Evolutionary conservation across 23 red algal species (phyloP).

Genomic region (Gracilaria domingensis): DNA sequence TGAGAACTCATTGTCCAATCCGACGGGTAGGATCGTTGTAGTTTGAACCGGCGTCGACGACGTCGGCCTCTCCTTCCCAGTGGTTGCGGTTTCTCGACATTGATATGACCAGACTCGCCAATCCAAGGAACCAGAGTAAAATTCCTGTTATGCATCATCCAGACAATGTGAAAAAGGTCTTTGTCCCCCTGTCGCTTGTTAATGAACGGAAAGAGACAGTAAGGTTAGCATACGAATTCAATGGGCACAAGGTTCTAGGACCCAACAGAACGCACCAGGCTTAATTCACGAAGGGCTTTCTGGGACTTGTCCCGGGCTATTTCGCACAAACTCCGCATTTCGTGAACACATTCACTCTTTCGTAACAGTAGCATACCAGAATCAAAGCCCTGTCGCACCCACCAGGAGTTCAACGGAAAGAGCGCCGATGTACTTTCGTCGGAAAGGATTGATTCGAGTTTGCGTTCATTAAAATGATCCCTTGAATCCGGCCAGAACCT

Average conservation of each 20-base stretch:
- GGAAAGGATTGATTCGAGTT: constrained; percentile 31
- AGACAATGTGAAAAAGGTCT: constrained; percentile 68
- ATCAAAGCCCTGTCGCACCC: constrained; percentile 69
- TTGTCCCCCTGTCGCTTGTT: constrained; percentile 47
- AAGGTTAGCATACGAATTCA: neutral
- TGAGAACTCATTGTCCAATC: constrained; percentile 63
- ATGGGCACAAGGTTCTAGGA: neutral
- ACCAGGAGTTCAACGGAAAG: constrained; percentile 59
- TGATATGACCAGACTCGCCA: constrained; percentile 42
- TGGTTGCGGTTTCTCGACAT: neutral
- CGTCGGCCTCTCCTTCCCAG: neutral
- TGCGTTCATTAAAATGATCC: constrained; percentile 51
- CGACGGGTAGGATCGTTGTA: neutral
- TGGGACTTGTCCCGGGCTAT: constrained; percentile 30
- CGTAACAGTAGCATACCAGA: constrained; percentile 55
- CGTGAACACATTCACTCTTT: neutral
- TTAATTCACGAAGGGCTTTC: constrained; percentile 36
- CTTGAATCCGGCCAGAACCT: constrained; percentile 73
- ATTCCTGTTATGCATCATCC: constrained; percentile 62
- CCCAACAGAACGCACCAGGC: constrained; percentile 41
- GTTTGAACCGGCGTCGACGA: neutral
- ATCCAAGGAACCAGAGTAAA: constrained; percentile 56
- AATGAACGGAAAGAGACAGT: neutral
- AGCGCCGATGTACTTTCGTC: neutral
- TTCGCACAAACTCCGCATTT: constrained; percentile 28